A percentile compares a stretch with the other conserved stretches of the same genome.
Conservation (phyloP, 176 grass and related monocot species). For the Stipa capillata region DNA sequence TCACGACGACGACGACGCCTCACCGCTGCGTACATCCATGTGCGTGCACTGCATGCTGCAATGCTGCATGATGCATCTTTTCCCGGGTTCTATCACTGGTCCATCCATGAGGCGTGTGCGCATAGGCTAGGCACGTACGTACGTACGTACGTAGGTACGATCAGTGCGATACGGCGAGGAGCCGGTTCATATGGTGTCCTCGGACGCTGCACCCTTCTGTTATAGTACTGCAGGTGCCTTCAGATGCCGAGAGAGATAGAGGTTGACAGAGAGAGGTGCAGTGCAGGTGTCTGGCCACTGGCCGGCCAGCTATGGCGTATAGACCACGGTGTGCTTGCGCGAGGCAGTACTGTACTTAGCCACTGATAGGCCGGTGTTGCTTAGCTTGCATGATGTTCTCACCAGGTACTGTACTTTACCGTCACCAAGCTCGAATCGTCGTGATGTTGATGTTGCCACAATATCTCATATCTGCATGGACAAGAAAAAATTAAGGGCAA, state of each 20-base stretch:
- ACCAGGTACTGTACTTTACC: background rate
- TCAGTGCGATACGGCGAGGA: background rate
- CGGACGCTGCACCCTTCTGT: background rate
- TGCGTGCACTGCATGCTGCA: background rate
- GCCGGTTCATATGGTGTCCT: no score
- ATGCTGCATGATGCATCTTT: slow-evolving; percentile 31
- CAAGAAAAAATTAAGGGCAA: no score
- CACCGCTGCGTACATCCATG: no score
- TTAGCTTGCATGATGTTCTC: slow-evolving; percentile 6
- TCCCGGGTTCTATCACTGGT: background rate
- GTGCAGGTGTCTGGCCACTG: background rate
- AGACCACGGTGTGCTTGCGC: background rate
- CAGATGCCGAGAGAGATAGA: background rate
- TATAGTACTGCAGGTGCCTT: no score
- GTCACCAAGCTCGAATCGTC: background rate
- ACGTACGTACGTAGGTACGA: background rate
- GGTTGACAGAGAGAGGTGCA: no score
- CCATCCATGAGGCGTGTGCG: background rate
- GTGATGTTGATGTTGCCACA: no score
- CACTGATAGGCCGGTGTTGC: background rate
- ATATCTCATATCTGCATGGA: no score
- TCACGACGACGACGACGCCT: background rate
- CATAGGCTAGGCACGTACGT: background rate
- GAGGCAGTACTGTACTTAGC: background rate
- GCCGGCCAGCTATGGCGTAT: background rate